Base-by-base conservation (phyloP, 2,329 filamentous ascomycete species). In the Colletotrichum navitas region DNA sequence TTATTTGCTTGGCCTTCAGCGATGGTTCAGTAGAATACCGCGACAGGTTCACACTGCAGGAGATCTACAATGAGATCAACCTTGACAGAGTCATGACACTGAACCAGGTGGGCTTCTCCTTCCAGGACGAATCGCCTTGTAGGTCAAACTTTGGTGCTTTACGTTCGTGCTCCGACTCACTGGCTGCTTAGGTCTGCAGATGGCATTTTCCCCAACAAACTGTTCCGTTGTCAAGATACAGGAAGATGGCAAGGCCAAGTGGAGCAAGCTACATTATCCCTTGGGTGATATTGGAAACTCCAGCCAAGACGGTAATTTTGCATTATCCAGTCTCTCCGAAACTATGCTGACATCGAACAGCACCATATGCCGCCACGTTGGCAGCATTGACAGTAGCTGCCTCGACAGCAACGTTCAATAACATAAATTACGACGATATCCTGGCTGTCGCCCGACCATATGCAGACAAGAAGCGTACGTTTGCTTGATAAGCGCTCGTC, bases 21-120 rank as follows among this genome's bases (percentile, higher is more conserved):
- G 94, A 97, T 78, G 93, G 95, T 14, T 92, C 90, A 0, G 85
- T 97, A 4, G 91, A 96, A 75, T 93, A 95, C 80, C 90, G 93
- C 67, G 93, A 97, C 77, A 89, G 94, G 14, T 86, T 88, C 59
- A 93, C 89, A 0, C 92, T 97, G 87, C 86, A 89, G 5, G 86
- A 91, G 64, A 84, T 95, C 0, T 90, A 89, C 73, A 87, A 88
- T 6, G 88, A 92, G 67, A 86, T 87, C 36, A 91, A 92, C 75
- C 81, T 89, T 10, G 87, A 89, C 54, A 89, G 85, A 56, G 89
- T 97, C 41, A 89, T 88, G 73, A 92, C 90, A 68, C 85, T 97
- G 36, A 85, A 91, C 36, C 93, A 97, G 79, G 90, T 91, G 56
- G 94, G 94, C 1, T 97, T 97, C 80, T 86, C 87, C 8, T 96